A percentile compares a stretch with the other conserved stretches of the same genome.
These are phyloP conservation scores for Saccharomyces hybrid DNA, from an alignment of 1,139 yeast genomes.

Conservation along the genomic window DNA sequence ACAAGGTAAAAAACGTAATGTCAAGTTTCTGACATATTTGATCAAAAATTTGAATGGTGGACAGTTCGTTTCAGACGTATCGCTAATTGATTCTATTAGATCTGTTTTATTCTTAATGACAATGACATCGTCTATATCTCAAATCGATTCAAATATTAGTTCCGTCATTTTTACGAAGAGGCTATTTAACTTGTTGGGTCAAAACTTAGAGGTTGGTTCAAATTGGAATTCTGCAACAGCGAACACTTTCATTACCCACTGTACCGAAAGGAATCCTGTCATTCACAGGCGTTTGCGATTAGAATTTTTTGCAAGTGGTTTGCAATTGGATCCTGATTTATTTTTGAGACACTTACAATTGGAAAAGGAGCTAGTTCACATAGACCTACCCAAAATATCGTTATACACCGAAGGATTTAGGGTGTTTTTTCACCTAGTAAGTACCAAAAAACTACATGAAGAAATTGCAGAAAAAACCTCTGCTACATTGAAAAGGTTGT, in stretches of 20 bases:
- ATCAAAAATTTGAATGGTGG: slow-evolving; percentile 19
- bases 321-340: slow-evolving; percentile 19
- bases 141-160: slow-evolving; percentile 15
- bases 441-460: slow-evolving; percentile 14
- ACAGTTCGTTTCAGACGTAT: slow-evolving; percentile 20
- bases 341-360: slow-evolving; percentile 20
- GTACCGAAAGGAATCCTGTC: slow-evolving; percentile 18
- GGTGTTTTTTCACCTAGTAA: slow-evolving; percentile 25
- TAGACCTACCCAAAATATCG: slow-evolving; percentile 18
- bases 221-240: slow-evolving; percentile 14
- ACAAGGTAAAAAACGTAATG: slow-evolving; percentile 11
- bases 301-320: slow-evolving; percentile 28
- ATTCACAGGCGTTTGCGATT: slow-evolving; percentile 22
- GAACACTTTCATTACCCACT: slow-evolving; percentile 18
- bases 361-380: slow-evolving; percentile 13
- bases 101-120: slow-evolving; percentile 15
- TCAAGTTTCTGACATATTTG: slow-evolving; percentile 19
- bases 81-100: slow-evolving; percentile 19
- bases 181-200: slow-evolving; percentile 13
- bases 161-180: slow-evolving; percentile 18
- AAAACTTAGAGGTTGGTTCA: slow-evolving; percentile 14
- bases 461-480: slow-evolving; percentile 18
- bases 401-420: slow-evolving; percentile 30
- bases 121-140: slow-evolving; percentile 16
- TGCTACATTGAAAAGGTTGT: slow-evolving; percentile 21